phyloP scores from a whole-genome alignment of 495 filamentous ascomycete genomes.

The Talaromyces adpressus region DNA sequence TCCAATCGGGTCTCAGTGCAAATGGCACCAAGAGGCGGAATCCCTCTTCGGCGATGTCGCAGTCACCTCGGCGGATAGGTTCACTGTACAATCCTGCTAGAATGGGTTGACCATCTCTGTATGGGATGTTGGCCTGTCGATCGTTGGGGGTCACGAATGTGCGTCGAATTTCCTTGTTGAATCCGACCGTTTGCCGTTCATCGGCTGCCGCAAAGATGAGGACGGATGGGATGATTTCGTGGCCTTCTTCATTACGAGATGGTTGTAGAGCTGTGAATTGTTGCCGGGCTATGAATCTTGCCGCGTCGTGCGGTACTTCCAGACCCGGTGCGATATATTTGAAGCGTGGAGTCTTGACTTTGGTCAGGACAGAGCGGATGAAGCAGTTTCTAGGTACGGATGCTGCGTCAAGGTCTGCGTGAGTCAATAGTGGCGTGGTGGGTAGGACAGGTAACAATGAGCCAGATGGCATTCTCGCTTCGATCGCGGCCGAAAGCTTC shows the following conservation, averaged over 20 bases:
- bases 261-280: slow-evolving; percentile 15
- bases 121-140: neutral
- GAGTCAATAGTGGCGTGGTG: slow-evolving; percentile 14
- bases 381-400: slow-evolving; percentile 23
- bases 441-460: slow-evolving; percentile 7
- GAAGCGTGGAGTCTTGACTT: slow-evolving; percentile 26
- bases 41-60: slow-evolving; percentile 14
- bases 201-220: slow-evolving; percentile 19
- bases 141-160: slow-evolving; percentile 1
- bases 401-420: slow-evolving; percentile 21
- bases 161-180: slow-evolving; percentile 13
- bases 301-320: slow-evolving; percentile 16
- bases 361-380: slow-evolving; percentile 20
- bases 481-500: slow-evolving; percentile 10
- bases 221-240: slow-evolving; percentile 12
- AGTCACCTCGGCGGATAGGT: neutral
- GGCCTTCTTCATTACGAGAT: slow-evolving; percentile 8
- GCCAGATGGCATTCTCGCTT: slow-evolving; percentile 13
- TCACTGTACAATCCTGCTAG: slow-evolving; percentile 17
- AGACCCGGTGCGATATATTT: slow-evolving; percentile 28
- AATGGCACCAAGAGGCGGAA: slow-evolving; percentile 18
- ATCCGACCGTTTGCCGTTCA: slow-evolving; percentile 8
- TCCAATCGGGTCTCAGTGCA: slow-evolving; percentile 8
- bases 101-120: slow-evolving; percentile 13
- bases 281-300: slow-evolving; percentile 18